Conservation (phyloP, 129 eudicot species). For the Sambucus nigra region DNA sequence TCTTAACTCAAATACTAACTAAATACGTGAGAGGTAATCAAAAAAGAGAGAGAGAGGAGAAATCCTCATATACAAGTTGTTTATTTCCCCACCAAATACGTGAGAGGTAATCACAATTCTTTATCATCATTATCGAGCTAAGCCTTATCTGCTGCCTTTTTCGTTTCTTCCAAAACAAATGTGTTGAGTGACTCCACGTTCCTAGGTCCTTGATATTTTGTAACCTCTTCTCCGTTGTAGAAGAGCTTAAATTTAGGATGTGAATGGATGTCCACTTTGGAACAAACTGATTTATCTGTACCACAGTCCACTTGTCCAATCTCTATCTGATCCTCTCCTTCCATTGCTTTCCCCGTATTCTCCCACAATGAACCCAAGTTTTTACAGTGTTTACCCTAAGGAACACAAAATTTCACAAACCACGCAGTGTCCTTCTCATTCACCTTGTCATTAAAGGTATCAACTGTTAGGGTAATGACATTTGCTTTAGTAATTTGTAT, state of each 20-base stretch:
- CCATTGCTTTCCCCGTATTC: slow-evolving; percentile 77
- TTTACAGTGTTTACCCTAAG: slow-evolving; percentile 99
- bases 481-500: slow-evolving; percentile 38
- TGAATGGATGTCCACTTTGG: slow-evolving; percentile 78
- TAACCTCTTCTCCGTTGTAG: slow-evolving; percentile 92
- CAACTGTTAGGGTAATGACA: slow-evolving; percentile 62
- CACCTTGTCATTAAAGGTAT: slow-evolving; percentile 72
- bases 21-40: too few species aligned
- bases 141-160: too few species aligned
- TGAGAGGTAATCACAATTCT: too few species aligned
- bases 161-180: too few species aligned
- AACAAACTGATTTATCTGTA: slow-evolving; percentile 59
- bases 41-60: too few species aligned
- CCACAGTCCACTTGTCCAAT: slow-evolving; percentile 92
- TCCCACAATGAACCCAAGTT: slow-evolving; percentile 83
- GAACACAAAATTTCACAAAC: slow-evolving; percentile 95
- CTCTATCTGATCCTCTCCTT: slow-evolving; percentile 93
- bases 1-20: too few species aligned
- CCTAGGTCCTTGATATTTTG: slow-evolving; percentile 88
- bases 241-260: slow-evolving; percentile 89
- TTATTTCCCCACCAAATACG: too few species aligned
- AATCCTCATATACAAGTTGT: too few species aligned
- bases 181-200: too few species aligned
- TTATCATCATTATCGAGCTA: too few species aligned
- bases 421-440: slow-evolving; percentile 98